These are phyloP conservation scores for Fusarium abutilonis DNA, from an alignment of 2,329 filamentous ascomycete species.

Conservation along the genomic window DNA sequence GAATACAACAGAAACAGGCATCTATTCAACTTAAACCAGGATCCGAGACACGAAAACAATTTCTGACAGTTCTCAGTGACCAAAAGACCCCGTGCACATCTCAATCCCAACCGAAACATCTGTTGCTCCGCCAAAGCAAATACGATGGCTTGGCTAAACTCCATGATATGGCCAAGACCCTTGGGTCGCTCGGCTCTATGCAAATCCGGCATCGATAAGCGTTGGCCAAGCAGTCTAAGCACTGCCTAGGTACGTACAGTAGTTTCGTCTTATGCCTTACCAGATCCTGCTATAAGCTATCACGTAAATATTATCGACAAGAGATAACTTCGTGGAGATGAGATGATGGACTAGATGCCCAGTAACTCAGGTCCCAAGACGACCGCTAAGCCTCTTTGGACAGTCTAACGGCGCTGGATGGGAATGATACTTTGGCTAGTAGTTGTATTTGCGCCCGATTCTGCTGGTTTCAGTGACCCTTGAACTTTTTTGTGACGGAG, in stretches of 20 bases:
- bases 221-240: slow-evolving; percentile 12
- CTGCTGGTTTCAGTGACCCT: slow-evolving; percentile 22
- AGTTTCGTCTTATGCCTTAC: slow-evolving; percentile 14
- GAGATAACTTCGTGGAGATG: slow-evolving; percentile 2
- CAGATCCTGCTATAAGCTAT: neutral
- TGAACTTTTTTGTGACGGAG: slow-evolving; percentile 15
- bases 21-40: neutral
- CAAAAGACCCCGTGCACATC: neutral
- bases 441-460: slow-evolving; percentile 19
- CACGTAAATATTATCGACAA: neutral
- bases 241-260: neutral
- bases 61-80: too few relatives aligned
- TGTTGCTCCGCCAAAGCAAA: slow-evolving; percentile 4
- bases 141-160: slow-evolving; percentile 10
- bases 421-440: slow-evolving; percentile 21
- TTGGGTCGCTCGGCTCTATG: slow-evolving; percentile 18
- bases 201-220: slow-evolving; percentile 25
- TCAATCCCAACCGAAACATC: neutral
- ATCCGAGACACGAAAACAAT: neutral
- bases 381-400: slow-evolving; percentile 21
- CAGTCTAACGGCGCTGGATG: slow-evolving; percentile 10
- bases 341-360: neutral
- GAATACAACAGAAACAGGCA: neutral
- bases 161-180: slow-evolving; percentile 33
- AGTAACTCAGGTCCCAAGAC: slow-evolving; percentile 6